Base-by-base conservation (phyloP, 164 flowering plant genomes). In the Vitis labrusca region DNA sequence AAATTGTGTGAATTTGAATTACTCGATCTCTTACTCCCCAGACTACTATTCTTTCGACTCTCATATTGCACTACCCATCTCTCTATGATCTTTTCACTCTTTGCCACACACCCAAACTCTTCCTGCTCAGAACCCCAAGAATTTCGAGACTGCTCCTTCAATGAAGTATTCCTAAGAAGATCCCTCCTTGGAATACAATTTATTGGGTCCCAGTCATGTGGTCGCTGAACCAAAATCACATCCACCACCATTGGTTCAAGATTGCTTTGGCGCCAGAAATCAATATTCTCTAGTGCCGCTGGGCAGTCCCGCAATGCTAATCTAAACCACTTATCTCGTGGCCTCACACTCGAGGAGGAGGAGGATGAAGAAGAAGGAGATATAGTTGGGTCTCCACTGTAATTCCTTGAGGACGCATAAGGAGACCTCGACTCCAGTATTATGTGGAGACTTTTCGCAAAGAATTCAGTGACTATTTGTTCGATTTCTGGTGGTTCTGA, bases 21-120 rank as follows among this genome's bases (percentile, higher is more conserved):
- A 65, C 82, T 82, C 1, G 79, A 74, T 69, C 89, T 86, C 80
- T 84, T 89, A 62, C 74, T 75, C 49, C 82, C 85, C 0, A 80
- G 58, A 55, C 63, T 65, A 65, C 51, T 16, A 37, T 61, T 64
- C 83, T 77, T 89, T 68, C 83, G 77, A 69, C 74, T 82, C 80
- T 95, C 97, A 79, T 89, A 89, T 69, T 95, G 93, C 67, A 95
- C 80, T 19, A 88, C 66, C 99, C 99, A 95, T 73, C 99, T 91
- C 91, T 95, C 99, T 17, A 93, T 78, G 49, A 93, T 75, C 80
- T 75, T 88, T 65, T 93, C 96, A 61, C 67, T 84, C 79, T 71
- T 84, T 15, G 23, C 54, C 69, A 82, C 88, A 54, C 56, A 37
- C 6, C 74, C 72, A 50, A 77, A 67, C 58, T 82, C 89, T 23